Base-by-base conservation (phyloP, 179 eudicot genomes). In the Gypsophila paniculata region DNA sequence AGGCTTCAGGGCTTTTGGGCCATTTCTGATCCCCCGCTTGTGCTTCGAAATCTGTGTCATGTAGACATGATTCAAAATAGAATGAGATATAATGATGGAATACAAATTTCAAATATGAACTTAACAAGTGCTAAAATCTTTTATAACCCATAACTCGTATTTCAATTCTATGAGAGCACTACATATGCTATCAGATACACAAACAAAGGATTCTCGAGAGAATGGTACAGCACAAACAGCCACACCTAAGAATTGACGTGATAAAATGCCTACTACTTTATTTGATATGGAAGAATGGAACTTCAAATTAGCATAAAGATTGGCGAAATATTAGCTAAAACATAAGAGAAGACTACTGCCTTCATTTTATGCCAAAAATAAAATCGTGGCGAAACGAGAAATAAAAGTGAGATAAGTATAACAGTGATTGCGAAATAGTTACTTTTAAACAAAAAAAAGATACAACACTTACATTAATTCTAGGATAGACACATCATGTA, bases 1-100 rank as follows among this genome's bases (percentile, higher is more conserved):
- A 53, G 98, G 98, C 80, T 90, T 90, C 83, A 90, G 73, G 68
- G 96, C 96, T 76, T 85, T 93, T 5, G 98, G 96, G 63, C 96
- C 98, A 80, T 93, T 93, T 74, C 96, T 87, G 51, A 90, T 86
- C 65, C 96, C 95, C 72, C 87, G 84, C 83, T 84, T 93, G 81
- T 85, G 88, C 3, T 65, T 82, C 57, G 92, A 81, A 79, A 78
- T 75, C 98, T 93, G 93, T 71, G 75, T 29, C 71, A 62, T 48
- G 17, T 6, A 48, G 34, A 61, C 54, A 9, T 0, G 23, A 53
- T 39, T 19, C 5, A 39, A 29, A 21, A 66, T 23, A 51, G 8
- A 9, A 23, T 29, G 42, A 26, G 0, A 17, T 2, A 64, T 18
- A 15, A 11, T n/a, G 14, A 25, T 13, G 42, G 11, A 12, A 0